These are phyloP conservation scores for Hordeum marinum DNA, from an alignment of 176 grass and related monocot genomes.

Conservation along the genomic window DNA sequence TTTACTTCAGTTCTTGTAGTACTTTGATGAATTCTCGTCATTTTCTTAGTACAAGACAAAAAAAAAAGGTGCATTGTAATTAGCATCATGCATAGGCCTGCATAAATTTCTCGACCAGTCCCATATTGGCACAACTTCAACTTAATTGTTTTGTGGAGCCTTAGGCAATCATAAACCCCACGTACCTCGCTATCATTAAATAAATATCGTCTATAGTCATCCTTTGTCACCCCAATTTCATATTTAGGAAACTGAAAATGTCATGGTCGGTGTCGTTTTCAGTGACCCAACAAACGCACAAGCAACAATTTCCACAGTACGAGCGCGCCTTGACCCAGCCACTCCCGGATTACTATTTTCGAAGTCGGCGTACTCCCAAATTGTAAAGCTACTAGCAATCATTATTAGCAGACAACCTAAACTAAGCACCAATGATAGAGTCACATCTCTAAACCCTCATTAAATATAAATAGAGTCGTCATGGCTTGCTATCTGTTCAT, in stretches of 20 bases:
- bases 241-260: background rate
- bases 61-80: background rate
- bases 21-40: background rate
- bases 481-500: constrained; percentile 19
- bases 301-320: too few species aligned
- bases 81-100: too few species aligned
- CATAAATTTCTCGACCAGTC: background rate
- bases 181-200: background rate
- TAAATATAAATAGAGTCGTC: constrained; percentile 1
- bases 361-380: background rate
- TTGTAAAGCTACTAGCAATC: background rate
- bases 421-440: constrained; percentile 6
- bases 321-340: too few species aligned
- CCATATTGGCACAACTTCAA: background rate
- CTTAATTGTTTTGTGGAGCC: background rate
- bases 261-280: background rate
- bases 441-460: background rate
- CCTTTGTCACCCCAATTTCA: background rate
- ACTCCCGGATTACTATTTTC: too few species aligned
- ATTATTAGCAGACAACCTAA: background rate
- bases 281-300: too few species aligned
- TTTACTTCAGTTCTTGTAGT: background rate
- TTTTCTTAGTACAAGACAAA: background rate
- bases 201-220: background rate
- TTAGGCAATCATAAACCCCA: background rate